Conservation (phyloP, 148 eudicot genomes). For the Fagopyrum tataricum region DNA sequence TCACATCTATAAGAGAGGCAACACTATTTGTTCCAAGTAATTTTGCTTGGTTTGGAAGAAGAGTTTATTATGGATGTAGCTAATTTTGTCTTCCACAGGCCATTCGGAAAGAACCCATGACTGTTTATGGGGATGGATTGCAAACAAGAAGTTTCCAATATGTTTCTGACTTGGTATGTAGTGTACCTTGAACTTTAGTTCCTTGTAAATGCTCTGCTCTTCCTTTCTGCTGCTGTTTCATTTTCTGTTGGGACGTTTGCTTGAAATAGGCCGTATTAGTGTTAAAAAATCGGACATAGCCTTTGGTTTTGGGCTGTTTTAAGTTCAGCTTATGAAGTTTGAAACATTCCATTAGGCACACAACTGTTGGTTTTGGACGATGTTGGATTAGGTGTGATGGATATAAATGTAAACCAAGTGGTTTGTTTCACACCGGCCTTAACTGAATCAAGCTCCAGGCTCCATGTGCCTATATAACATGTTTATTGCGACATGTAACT, state of each 20-base stretch:
- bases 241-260: background rate
- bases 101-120: conserved; percentile 78
- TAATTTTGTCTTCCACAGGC: conserved; percentile 41
- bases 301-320: too few relatives aligned
- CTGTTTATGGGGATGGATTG: conserved; percentile 86
- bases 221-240: background rate
- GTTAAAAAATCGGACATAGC: too few relatives aligned
- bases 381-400: too few relatives aligned
- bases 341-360: too few relatives aligned
- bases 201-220: background rate
- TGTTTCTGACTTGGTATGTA: conserved; percentile 80
- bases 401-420: too few relatives aligned
- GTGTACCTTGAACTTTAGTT: background rate
- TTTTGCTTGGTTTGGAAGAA: conserved; percentile 2
- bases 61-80: background rate
- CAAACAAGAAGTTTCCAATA: conserved; percentile 89
- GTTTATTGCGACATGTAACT: background rate
- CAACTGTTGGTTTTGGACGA: too few relatives aligned
- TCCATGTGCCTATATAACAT: background rate
- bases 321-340: too few relatives aligned
- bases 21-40: background rate
- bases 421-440: too few relatives aligned
- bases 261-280: background rate
- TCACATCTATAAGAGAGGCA: background rate
- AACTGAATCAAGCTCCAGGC: too few relatives aligned